phyloP scores from a whole-genome alignment of 169 alveolate species.

The Perkinsus marinus region DNA sequence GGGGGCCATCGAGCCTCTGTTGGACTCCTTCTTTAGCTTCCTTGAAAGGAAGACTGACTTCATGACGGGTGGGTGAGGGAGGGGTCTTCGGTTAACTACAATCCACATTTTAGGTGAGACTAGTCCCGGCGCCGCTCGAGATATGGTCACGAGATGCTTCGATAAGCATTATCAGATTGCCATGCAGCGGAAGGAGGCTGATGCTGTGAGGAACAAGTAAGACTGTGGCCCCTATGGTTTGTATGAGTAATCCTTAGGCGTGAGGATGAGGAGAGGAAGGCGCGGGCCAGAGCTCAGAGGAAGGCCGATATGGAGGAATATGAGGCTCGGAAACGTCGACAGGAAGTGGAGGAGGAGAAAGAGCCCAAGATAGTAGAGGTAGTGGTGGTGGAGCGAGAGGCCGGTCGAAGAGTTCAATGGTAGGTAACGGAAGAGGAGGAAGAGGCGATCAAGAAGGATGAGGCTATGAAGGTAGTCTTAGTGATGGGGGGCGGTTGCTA shows the following conservation, averaged over 20 bases:
- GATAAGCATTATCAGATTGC: constrained; percentile 36
- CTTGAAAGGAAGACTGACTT: constrained; percentile 88
- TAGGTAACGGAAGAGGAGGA: background rate
- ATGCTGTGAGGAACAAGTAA: constrained; percentile 39
- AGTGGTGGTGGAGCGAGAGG: constrained; percentile 33
- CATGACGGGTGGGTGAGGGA: constrained; percentile 46
- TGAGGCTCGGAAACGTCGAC: background rate
- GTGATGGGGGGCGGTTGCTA: background rate
- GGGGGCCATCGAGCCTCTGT: constrained; percentile 79
- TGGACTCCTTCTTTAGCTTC: constrained; percentile 80
- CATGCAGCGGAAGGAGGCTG: constrained; percentile 31
- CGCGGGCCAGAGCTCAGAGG: background rate
- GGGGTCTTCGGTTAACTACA: constrained; percentile 14
- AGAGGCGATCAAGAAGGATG: background rate
- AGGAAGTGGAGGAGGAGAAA: too few species aligned
- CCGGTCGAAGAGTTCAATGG: background rate
- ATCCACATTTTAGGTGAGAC: background rate
- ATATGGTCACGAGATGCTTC: constrained; percentile 33
- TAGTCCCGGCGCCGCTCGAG: constrained; percentile 18
- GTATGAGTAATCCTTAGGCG: background rate
- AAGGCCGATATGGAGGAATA: background rate
- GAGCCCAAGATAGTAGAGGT: constrained; percentile 33
- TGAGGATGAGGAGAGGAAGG: background rate
- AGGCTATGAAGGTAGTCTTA: background rate
- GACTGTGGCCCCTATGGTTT: background rate